Conservation (phyloP, 164 flowering plant species). For the Nelumbo lutea region DNA sequence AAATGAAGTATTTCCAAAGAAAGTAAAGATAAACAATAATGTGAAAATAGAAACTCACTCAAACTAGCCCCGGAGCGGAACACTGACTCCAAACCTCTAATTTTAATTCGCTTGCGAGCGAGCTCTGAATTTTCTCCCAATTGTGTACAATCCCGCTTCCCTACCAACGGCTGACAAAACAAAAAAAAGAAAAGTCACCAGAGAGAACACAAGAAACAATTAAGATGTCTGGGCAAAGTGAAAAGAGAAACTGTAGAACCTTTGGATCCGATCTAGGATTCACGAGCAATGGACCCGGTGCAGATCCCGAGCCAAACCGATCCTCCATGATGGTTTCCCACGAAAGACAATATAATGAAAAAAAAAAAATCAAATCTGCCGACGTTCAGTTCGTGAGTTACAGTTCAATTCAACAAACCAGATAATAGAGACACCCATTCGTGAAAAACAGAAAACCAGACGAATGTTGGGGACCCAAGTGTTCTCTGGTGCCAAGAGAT, state of each 20-base stretch:
- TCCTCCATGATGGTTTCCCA: background rate
- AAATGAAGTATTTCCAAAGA: background rate
- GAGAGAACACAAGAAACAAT: background rate
- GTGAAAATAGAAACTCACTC: background rate
- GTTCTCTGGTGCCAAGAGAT: background rate
- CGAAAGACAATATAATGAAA: background rate
- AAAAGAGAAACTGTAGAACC: constrained; percentile 9
- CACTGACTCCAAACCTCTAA: constrained; percentile 48
- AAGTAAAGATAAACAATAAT: background rate
- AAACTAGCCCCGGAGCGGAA: constrained; percentile 31
- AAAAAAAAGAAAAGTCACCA: constrained; percentile 5
- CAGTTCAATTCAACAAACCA: background rate
- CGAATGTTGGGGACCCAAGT: background rate
- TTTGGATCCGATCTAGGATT: constrained; percentile 21
- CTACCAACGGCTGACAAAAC: constrained; percentile 18
- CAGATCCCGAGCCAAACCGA: constrained; percentile 5
- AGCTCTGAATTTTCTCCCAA: constrained; percentile 26
- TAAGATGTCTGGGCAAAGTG: no score
- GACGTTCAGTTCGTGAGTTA: background rate
- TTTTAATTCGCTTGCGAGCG: constrained; percentile 40
- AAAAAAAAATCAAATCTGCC: background rate
- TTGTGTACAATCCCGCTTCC: constrained; percentile 29
- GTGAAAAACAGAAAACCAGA: background rate
- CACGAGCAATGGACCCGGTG: background rate
- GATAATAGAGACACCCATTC: no score